These are phyloP conservation scores for Bullera alba DNA, from an alignment of 768 basidiomycete genomes.

Conservation along the genomic window DNA sequence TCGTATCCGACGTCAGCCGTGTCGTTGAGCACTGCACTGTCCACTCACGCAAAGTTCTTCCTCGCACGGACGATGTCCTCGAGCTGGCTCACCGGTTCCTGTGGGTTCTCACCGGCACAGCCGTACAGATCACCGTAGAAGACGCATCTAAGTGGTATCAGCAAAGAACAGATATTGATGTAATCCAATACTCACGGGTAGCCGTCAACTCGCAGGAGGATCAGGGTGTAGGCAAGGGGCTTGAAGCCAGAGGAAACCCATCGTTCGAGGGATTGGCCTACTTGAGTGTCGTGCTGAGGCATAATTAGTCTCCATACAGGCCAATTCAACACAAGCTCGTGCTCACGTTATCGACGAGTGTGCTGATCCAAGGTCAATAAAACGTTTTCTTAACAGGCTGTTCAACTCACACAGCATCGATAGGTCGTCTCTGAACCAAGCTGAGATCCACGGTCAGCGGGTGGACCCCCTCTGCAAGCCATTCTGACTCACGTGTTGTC, in stretches of 20 bases:
- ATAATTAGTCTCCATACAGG: too few relatives aligned
- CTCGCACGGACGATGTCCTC: constrained; percentile 45
- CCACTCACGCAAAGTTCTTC: constrained; percentile 33
- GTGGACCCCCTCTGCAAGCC: background rate
- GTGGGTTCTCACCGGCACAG: constrained; percentile 46
- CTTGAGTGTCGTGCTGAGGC: constrained; percentile 46
- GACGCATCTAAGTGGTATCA: constrained; percentile 20
- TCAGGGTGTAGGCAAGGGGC: constrained; percentile 49
- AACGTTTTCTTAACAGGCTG: background rate
- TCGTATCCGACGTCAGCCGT: constrained; percentile 5
- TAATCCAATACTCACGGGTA: constrained; percentile 45
- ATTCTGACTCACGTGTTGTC: constrained; percentile 50
- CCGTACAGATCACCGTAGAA: constrained; percentile 49
- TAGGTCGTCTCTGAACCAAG: constrained; percentile 61
- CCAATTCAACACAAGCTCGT: background rate
- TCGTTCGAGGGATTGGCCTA: constrained; percentile 47
- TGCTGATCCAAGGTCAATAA: constrained; percentile 5
- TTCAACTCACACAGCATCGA: constrained; percentile 60
- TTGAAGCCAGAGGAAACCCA: constrained; percentile 48
- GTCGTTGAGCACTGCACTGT: background rate
- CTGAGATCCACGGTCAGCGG: background rate
- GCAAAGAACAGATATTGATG: background rate
- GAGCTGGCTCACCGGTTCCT: constrained; percentile 46
- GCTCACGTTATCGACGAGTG: constrained; percentile 40
- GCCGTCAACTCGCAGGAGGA: constrained; percentile 47